phyloP scores from a whole-genome alignment of 2,329 filamentous ascomycete genomes.

The Magnaporthiopsis rhizophila region DNA sequence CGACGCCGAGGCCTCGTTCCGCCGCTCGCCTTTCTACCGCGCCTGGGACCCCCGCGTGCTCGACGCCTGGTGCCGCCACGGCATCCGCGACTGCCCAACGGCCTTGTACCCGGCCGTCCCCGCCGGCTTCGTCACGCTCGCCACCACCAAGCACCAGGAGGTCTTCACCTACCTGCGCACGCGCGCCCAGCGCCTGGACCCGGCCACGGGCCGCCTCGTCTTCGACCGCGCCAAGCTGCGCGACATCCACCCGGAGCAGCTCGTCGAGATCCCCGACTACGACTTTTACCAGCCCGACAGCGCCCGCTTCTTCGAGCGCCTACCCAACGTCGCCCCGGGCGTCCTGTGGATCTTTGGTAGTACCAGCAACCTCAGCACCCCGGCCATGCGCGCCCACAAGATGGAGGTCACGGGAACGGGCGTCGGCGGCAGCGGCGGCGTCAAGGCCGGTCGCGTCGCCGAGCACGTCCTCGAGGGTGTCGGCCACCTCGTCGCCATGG shows the following conservation, averaged over 20 bases:
- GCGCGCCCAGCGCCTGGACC: constrained; percentile 37
- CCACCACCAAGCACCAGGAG: constrained; percentile 82
- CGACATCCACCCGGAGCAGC: constrained; percentile 35
- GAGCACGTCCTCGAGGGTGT: constrained; percentile 54
- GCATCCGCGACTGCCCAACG: constrained; percentile 68
- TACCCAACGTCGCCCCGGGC: constrained; percentile 55
- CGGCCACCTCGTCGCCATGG: constrained; percentile 81
- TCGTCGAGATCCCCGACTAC: constrained; percentile 25
- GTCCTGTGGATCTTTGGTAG: constrained; percentile 64
- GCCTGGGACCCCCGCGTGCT: constrained; percentile 77
- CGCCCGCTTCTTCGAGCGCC: constrained; percentile 42
- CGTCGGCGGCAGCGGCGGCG: constrained; percentile 59
- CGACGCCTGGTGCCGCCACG: constrained; percentile 62
- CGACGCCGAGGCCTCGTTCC: constrained; percentile 60
- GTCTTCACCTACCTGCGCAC: constrained; percentile 69
- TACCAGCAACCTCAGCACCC: constrained; percentile 46
- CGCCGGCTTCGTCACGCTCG: constrained; percentile 47
- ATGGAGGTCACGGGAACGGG: constrained; percentile 56
- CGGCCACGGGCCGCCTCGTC: constrained; percentile 24
- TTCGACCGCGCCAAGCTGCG: constrained; percentile 32
- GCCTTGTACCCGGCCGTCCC: constrained; percentile 40
- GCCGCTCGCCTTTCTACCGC: constrained; percentile 66
- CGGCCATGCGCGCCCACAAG: constrained; percentile 46
- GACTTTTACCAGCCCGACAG: constrained; percentile 64
- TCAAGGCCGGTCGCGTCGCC: constrained; percentile 55